Evolutionary conservation across 192 early-diverging fungal genomes (phyloP).

Genomic region (Coemansia sp.): DNA sequence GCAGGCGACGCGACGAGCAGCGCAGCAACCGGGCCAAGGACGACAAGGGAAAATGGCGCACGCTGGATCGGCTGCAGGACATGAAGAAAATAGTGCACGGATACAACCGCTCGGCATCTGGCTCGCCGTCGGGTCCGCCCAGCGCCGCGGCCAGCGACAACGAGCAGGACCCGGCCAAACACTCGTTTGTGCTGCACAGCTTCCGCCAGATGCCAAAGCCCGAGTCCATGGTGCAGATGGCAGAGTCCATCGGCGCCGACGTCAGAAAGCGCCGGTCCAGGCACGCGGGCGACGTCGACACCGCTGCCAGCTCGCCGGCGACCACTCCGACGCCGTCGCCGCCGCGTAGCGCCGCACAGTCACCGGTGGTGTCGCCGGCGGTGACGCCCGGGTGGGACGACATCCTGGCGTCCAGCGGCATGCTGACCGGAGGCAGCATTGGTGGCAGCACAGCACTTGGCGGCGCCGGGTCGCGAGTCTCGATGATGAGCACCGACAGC

Average conservation of each 20-base stretch:
- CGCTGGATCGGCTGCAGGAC: constrained; percentile 3
- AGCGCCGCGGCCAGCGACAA: not conserved
- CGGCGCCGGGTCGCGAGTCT: constrained; percentile 32
- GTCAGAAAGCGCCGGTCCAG: not conserved
- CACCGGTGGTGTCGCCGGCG: constrained; percentile 26
- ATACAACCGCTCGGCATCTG: not conserved
- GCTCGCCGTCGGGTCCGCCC: not conserved
- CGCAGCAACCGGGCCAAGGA: constrained; percentile 4
- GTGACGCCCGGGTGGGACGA: constrained; percentile 52
- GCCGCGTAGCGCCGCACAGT: constrained; percentile 10
- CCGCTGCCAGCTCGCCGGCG: not conserved
- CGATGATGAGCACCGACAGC: constrained; percentile 30
- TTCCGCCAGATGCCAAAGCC: constrained; percentile 38
- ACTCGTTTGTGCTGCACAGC: constrained; percentile 37
- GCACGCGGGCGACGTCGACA: not conserved
- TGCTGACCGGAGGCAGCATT: constrained; percentile 40
- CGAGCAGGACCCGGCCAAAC: not conserved
- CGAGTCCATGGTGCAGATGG: constrained; percentile 26
- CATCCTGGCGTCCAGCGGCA: constrained; percentile 43
- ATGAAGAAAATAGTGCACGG: not conserved
- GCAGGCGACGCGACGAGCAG: constrained; percentile 15
- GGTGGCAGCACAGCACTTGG: constrained; percentile 7
- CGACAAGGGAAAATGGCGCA: not conserved
- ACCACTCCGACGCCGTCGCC: not conserved
- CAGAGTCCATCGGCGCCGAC: constrained; percentile 14